A percentile compares a stretch with the other conserved stretches of the same genome.
Evolutionary conservation across 768 basidiomycete genomes (phyloP).

Genomic region (Piloderma croceum): DNA sequence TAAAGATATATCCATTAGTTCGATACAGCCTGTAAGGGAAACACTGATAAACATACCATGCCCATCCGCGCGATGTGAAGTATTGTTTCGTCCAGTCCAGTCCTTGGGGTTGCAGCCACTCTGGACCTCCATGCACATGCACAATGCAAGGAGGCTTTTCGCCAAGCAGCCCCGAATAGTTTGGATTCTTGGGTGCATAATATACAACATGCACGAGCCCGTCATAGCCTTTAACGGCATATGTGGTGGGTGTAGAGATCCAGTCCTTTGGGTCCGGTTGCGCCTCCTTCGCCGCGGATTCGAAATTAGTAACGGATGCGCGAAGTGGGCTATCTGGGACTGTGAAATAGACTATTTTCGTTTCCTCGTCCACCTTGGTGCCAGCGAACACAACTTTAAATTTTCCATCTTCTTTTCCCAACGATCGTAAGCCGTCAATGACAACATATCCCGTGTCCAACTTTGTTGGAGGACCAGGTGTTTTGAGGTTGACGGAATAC

Average conservation of each 20-base stretch:
- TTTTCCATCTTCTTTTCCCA: slow-evolving; percentile 25
- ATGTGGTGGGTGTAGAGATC: too few species aligned
- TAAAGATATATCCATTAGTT: slow-evolving; percentile 21
- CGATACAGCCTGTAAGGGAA: slow-evolving; percentile 1
- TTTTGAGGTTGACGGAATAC: slow-evolving; percentile 22
- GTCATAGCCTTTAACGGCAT: too few species aligned
- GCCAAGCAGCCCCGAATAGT: slow-evolving; percentile 41
- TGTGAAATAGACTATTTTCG: slow-evolving; percentile 36
- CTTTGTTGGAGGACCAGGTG: slow-evolving; percentile 20
- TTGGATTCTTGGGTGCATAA: slow-evolving; percentile 62
- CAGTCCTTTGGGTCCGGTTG: too few species aligned
- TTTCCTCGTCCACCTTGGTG: slow-evolving; percentile 32
- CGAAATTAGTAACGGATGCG: too few species aligned
- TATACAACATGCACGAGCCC: slow-evolving; percentile 55
- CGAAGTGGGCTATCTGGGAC: too few species aligned
- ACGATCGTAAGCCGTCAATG: slow-evolving; percentile 30
- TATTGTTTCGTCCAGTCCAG: slow-evolving; percentile 52
- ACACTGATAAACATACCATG: slow-evolving; percentile 46
- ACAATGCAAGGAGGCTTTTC: slow-evolving; percentile 69
- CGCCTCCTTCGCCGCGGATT: too few species aligned
- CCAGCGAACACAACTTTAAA: slow-evolving; percentile 38
- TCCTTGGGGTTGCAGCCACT: slow-evolving; percentile 38
- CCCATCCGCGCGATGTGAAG: slow-evolving; percentile 67
- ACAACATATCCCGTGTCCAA: slow-evolving; percentile 40
- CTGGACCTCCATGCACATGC: slow-evolving; percentile 70